Percentiles rank a stretch among this genome's conserved stretches.
Conservation (phyloP, 2,329 filamentous ascomycete genomes). For the Orbilia blumenaviensis region DNA sequence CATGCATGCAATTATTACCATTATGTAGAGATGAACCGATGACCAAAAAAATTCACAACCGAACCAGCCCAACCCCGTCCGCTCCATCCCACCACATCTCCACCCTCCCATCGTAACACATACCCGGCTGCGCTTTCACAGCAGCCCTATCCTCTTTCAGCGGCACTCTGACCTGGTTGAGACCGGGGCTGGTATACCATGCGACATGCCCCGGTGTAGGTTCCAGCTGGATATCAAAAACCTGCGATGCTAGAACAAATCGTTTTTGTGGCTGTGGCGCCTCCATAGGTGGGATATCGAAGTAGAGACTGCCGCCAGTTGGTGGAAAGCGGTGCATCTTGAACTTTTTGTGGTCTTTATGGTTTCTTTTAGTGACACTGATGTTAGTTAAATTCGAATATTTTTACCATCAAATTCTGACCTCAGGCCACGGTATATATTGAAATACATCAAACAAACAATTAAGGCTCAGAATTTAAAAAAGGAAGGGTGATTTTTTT, state of each 20-base stretch:
- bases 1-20: not conserved
- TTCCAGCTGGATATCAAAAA: not conserved
- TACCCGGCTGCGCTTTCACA: not conserved
- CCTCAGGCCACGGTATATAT: too few relatives aligned
- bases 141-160: not conserved
- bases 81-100: conserved; percentile 30
- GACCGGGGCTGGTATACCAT: not conserved
- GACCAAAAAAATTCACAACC: conserved; percentile 6
- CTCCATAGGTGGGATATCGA: not conserved
- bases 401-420: too few relatives aligned
- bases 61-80: conserved; percentile 21
- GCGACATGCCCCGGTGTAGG: not conserved
- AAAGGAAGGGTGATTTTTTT: too few relatives aligned
- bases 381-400: too few relatives aligned
- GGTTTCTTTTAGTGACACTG: too few relatives aligned
- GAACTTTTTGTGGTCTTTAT: not conserved
- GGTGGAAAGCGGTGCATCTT: not conserved
- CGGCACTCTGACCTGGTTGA: not conserved
- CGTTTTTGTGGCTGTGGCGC: not conserved
- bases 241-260: not conserved
- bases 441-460: too few relatives aligned
- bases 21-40: too few relatives aligned
- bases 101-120: conserved; percentile 1
- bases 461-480: too few relatives aligned
- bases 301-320: not conserved